These are phyloP conservation scores for Rhizopus stolonifer DNA, from an alignment of 371 early-diverging fungal species.

Conservation along the genomic window DNA sequence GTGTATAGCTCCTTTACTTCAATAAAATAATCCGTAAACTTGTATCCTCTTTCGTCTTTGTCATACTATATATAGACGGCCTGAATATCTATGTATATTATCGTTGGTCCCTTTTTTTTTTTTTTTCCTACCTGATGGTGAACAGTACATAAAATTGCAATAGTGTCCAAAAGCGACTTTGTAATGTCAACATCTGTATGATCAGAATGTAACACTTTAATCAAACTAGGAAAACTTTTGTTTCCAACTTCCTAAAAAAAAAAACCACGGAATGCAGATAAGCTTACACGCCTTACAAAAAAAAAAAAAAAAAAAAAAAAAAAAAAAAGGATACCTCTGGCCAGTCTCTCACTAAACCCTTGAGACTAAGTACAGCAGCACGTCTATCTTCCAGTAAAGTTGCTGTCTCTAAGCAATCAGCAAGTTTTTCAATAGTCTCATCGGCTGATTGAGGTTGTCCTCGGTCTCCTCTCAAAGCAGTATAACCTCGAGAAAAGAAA, in stretches of 20 bases:
- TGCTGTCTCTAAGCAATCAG: constrained; percentile 81
- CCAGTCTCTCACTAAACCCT: constrained; percentile 80
- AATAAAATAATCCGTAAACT: constrained; percentile 51
- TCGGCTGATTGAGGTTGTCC: constrained; percentile 79
- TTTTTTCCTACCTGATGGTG: constrained; percentile 29
- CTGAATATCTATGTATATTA: too few relatives aligned
- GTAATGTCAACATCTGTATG: constrained; percentile 79
- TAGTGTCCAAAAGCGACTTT: constrained; percentile 82
- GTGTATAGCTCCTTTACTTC: constrained; percentile 30
- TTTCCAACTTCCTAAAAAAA: constrained; percentile 77
- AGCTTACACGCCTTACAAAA: too few relatives aligned
- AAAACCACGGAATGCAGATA: too few relatives aligned
- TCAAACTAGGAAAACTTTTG: constrained; percentile 70
- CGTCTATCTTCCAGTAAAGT: constrained; percentile 88
- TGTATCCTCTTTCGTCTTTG: constrained; percentile 39
- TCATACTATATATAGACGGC: constrained; percentile 29
- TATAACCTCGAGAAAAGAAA: constrained; percentile 74
- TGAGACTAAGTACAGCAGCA: constrained; percentile 84
- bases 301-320: too few relatives aligned
- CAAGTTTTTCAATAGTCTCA: constrained; percentile 84
- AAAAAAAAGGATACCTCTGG: constrained; percentile 30
- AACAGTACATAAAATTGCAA: constrained; percentile 75
- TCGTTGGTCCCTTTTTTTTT: neutral
- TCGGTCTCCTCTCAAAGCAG: constrained; percentile 77
- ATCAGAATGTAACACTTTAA: constrained; percentile 75